Base-by-base conservation (phyloP, 2,329 filamentous ascomycete genomes). In the Chaetomiaceae sp. region DNA sequence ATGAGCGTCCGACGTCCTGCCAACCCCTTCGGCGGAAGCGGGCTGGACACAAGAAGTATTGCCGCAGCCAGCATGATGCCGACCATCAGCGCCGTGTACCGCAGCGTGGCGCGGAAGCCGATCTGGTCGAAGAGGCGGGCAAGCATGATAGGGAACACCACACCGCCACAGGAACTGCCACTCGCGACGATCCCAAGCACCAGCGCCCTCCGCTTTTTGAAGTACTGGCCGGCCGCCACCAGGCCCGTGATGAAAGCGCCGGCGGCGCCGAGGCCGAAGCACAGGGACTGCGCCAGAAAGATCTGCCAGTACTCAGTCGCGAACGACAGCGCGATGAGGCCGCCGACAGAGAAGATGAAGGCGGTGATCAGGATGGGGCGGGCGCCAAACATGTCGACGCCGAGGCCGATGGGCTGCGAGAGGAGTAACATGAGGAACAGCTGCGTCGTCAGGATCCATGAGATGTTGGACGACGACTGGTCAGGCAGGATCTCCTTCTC, bases 341-440 rank as follows among this genome's bases (percentile, higher is more conserved):
- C 41, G 14, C 41, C 41, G 3, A 44, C 38, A n/a, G 45, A 45
- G 20, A 51, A 41, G 17, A 22, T 11, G 33, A 51, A 49, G 14
- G 42, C 42, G 1, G 34, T 26, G 19, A 38, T 32, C 14, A 44
- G 42, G 3, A 44, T 38, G 17, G 42, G 7, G 12, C 42, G 24
- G 2, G 20, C 34, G 2, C 42, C 42, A 24, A 44, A 44, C 42
- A 44, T 44, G 34, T 44, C 42, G 14, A 38, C 42, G 8, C 34
- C 42, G 8, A 44, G 19, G 4, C 42, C 42, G 6, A 38, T 26
- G 2, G 42, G 42, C 26, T 44, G 42, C 6, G 42, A 44, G 34
- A 44, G 42, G 27, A 44, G 38, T 26, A 44, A 44, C 42, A 44
- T 44, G 3, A 44, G 26, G 34, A 44, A 44, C 17, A 44, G 27